These are phyloP conservation scores for Psilocybe sp. DNA, from an alignment of 768 basidiomycete genomes.

Conservation along the genomic window DNA sequence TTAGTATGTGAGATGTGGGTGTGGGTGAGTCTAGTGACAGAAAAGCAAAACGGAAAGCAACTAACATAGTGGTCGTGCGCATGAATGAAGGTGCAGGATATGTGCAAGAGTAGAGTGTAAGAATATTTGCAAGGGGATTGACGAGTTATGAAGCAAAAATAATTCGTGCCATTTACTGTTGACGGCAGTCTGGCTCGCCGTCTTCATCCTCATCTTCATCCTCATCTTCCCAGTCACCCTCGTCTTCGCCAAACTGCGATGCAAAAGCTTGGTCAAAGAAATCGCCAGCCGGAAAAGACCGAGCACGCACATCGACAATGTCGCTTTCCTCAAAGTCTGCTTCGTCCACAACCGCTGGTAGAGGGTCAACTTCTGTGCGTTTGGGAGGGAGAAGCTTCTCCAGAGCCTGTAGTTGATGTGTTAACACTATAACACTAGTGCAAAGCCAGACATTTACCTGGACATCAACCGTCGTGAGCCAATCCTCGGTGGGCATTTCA, in stretches of 20 bases:
- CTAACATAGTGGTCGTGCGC: not conserved
- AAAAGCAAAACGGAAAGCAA: not conserved
- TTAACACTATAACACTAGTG: not conserved
- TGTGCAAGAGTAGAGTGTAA: not conserved
- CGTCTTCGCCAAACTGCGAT: conserved; percentile 71
- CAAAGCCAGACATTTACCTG: conserved; percentile 36
- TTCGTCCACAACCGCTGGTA: conserved; percentile 68
- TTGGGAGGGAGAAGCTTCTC: conserved; percentile 72
- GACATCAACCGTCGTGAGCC: conserved; percentile 65
- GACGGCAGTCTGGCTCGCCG: conserved; percentile 58
- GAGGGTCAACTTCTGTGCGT: conserved; percentile 68
- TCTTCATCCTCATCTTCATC: conserved; percentile 63
- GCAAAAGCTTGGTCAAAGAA: conserved; percentile 79
- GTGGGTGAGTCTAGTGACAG: not conserved
- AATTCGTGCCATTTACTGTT: conserved; percentile 38
- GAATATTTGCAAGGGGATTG: not conserved
- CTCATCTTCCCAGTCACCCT: conserved; percentile 69
- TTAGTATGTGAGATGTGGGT: not conserved
- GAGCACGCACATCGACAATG: conserved; percentile 80
- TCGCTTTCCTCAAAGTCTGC: conserved; percentile 72
- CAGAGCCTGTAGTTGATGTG: conserved; percentile 45
- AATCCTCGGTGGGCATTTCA: conserved; percentile 83
- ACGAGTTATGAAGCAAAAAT: not conserved
- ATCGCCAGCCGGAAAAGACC: conserved; percentile 70
- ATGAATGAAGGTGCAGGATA: not conserved